Evolutionary conservation across 2,329 filamentous ascomycete species (phyloP).

Genomic region (Colletotrichum horii): DNA sequence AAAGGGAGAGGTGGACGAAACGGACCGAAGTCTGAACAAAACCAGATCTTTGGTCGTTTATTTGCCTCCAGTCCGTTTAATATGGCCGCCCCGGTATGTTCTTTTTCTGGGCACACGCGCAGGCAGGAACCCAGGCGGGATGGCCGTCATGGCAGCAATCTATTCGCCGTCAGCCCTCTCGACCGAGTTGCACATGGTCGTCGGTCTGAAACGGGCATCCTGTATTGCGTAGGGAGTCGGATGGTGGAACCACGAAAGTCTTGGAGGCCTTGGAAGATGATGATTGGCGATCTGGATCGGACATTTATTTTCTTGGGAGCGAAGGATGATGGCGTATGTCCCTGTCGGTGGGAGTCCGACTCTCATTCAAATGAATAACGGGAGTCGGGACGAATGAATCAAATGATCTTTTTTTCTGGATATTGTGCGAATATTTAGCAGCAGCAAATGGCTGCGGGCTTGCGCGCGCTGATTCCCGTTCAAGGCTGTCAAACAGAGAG

Average conservation of each 20-base stretch:
- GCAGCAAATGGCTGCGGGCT: not conserved
- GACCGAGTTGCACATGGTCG: not conserved
- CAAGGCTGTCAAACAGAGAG: not conserved
- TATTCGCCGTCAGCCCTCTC: not conserved
- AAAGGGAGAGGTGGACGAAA: not conserved
- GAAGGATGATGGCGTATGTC: not conserved
- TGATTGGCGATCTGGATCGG: not conserved
- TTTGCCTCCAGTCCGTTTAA: not conserved
- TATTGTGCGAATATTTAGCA: not conserved
- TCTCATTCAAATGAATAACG: not conserved
- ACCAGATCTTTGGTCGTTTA: not conserved
- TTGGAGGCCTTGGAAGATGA: not conserved
- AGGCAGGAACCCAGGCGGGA: not conserved
- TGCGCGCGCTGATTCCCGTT: not conserved
- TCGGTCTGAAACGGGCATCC: not conserved
- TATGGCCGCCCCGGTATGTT: not conserved
- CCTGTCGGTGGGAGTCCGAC: not conserved
- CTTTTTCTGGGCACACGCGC: not conserved
- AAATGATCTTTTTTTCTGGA: not conserved
- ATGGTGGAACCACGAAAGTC: conserved; percentile 4
- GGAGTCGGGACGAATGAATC: not conserved
- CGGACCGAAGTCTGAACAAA: not conserved
- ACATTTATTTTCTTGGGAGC: not conserved
- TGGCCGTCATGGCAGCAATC: not conserved
- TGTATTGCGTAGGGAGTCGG: not conserved